Base-by-base conservation (phyloP, 805 yeast genomes). In the Naumovozyma dairenensis region DNA sequence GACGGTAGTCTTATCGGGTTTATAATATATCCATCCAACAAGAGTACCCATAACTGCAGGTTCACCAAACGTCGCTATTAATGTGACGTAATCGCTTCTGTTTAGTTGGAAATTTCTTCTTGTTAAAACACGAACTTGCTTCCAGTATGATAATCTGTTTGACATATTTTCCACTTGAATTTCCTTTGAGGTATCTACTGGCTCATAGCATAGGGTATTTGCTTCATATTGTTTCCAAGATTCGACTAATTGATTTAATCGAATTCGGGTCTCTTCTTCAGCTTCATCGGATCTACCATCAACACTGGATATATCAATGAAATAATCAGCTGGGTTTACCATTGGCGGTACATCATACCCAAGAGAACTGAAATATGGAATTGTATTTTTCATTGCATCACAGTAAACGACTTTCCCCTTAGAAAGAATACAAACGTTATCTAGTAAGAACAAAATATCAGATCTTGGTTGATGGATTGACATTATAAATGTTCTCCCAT, bases 391-490 rank as follows among this genome's bases (percentile, higher is more conserved):
- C 20, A 67, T 62, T 2, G 73, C 71, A 3, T 72, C 74, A 32
- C 68, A 65, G 38, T 61, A 69, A 16, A 68, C 62, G 31, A 63
- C 54, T 16, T 60, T 80, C 1, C 87, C 85, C 25, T 78, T 74
- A 0, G 87, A 74, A 27, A 85, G 56, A 3, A 84, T 63, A 38
- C 84, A 70, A 3, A 84, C 60, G 31, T 71, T 66, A 50, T 85
- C 93, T 38, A 84, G 74, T 16, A 79, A 53, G 35, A 67, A 67
- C 25, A 81, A 65, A 30, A 84, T 81, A 52, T 84, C 94, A 0
- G 80, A 71, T 25, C 94, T 58, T 0, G 94, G 94, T 53, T 84
- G 94, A 51, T 84, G 94, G 26, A 84, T 79, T 32, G 86, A 77
- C 55, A 82, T 61, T 3, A 84, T 66, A 16, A 85, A 67, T 0